Base-by-base conservation (phyloP, 495 filamentous ascomycete genomes). In the Neurospora sublineolata region DNA sequence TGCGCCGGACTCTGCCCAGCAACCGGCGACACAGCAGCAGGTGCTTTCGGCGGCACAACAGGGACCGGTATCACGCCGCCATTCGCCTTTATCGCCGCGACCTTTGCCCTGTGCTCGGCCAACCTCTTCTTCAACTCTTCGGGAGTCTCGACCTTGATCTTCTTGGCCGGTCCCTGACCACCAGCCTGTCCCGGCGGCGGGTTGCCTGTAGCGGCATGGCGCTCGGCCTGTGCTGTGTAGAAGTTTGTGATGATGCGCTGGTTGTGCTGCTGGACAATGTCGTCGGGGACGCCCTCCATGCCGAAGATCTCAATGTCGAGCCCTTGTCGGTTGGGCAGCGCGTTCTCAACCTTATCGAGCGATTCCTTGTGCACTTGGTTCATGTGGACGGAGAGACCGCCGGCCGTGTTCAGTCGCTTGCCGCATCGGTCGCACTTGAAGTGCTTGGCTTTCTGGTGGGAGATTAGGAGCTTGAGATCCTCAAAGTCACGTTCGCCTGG, bases 341-440 rank as follows among this genome's bases (percentile, higher is more conserved):
- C 94, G 86, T 97, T 97, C 74, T 97, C 94, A 71, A 99, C 94
- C 38, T 86, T 86, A 1, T 87, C 87, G 18, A 98, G 84, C 37
- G 87, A 90, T 79, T 98, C 94, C 79, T 99, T 99, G 83, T 99
- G 95, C 30, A 99, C 95, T 79, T 99, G 96, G 75, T 92, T 95
- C 94, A 98, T 92, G 79, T 99, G 95, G 36, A 98, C 96, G 27
- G 89, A 90, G 67, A 99, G 87, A 83, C 94, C 95, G 84, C 96
- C 96, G 69, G 94, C 95, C 2, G 95, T 99, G 77, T 97, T 97
- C 41, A 99, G 80, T 74, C 94, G 86, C 72, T 95, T 89, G 30
- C 87, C 87, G 78, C 95, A 99, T 83, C 90, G 83, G 73, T 97
- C 93, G 81, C 95, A 99, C 79, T 96, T 97, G 87, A 96, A 98